Evolutionary conservation across 108 stramenopile genomes (phyloP).

Genomic region (Cyclotella atomus): DNA sequence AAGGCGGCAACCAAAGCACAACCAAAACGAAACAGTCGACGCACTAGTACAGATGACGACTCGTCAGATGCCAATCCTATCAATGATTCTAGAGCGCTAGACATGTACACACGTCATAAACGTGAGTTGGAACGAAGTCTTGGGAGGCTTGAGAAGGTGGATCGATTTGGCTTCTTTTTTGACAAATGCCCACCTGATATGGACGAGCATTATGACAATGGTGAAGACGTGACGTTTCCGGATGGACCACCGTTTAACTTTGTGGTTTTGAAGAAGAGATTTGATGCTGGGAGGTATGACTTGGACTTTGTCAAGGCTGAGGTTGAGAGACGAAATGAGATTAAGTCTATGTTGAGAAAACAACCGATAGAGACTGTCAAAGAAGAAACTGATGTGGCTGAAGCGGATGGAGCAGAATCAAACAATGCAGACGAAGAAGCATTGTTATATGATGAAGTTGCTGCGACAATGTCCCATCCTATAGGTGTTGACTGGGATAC

Average conservation of each 20-base stretch:
- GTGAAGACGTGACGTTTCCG: slow-evolving; percentile 44
- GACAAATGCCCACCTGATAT: slow-evolving; percentile 65
- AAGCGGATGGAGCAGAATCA: background rate
- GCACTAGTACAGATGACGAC: slow-evolving; percentile 36
- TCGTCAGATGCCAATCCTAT: background rate
- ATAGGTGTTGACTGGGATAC: slow-evolving; percentile 77
- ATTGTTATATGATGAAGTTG: slow-evolving; percentile 26
- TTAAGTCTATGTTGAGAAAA: slow-evolving; percentile 30
- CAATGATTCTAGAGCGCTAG: slow-evolving; percentile 3
- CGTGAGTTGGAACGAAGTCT: slow-evolving; percentile 77
- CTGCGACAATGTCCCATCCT: slow-evolving; percentile 56
- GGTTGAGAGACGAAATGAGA: slow-evolving; percentile 48
- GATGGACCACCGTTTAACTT: slow-evolving; percentile 69
- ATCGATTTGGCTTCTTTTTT: slow-evolving; percentile 73
- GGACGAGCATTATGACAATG: slow-evolving; percentile 58
- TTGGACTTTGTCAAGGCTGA: slow-evolving; percentile 57
- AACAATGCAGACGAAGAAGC: background rate
- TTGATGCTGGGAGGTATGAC: slow-evolving; percentile 68
- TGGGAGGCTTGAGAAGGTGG: slow-evolving; percentile 70
- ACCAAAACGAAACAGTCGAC: background rate
- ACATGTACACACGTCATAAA: slow-evolving; percentile 68
- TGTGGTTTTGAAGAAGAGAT: slow-evolving; percentile 63
- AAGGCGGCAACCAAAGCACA: background rate
- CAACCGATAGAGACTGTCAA: background rate
- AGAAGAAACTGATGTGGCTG: background rate